Conservation (phyloP, 805 yeast genomes). For the Sugiyamaella valdiviana region DNA sequence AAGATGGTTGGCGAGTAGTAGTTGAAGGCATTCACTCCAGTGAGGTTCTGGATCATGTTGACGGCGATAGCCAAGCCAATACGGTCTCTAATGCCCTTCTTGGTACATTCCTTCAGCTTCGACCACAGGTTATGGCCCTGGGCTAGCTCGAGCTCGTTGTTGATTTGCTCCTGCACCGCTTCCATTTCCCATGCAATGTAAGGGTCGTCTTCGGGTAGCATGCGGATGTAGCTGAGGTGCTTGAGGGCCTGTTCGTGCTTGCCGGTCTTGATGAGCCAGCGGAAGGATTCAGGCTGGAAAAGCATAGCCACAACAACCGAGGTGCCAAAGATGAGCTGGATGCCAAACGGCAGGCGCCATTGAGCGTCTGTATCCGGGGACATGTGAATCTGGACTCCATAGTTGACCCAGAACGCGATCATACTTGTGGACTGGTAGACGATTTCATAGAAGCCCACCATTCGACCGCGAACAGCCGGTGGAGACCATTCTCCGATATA, state of each 20-base stretch:
- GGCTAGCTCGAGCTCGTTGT: constrained; percentile 9
- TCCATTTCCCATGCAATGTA: constrained; percentile 12
- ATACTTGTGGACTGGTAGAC: constrained; percentile 11
- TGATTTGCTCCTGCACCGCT: constrained; percentile 13
- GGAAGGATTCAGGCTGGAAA: constrained; percentile 10
- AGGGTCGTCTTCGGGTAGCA: constrained; percentile 9
- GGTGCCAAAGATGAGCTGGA: constrained; percentile 9
- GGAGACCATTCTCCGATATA: constrained; percentile 42
- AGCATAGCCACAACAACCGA: constrained; percentile 4
- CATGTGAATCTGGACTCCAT: constrained; percentile 11
- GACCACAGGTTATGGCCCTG: constrained; percentile 6
- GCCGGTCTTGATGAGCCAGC: constrained; percentile 6
- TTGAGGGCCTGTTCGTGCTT: constrained; percentile 7
- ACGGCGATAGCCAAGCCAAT: constrained; percentile 12
- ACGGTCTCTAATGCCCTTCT: constrained; percentile 11
- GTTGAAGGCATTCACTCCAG: constrained; percentile 26
- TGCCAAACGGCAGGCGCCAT: constrained; percentile 7
- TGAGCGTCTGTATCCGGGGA: constrained; percentile 10
- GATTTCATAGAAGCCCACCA: constrained; percentile 14
- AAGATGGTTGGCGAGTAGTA: constrained; percentile 50
- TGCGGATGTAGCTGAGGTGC: constrained; percentile 7
- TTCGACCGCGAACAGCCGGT: constrained; percentile 26
- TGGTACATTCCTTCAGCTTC: constrained; percentile 11
- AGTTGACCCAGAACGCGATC: constrained; percentile 14
- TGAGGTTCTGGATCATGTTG: constrained; percentile 12